phyloP scores from a whole-genome alignment of 495 filamentous ascomycete genomes.

The Neurospora africana region DNA sequence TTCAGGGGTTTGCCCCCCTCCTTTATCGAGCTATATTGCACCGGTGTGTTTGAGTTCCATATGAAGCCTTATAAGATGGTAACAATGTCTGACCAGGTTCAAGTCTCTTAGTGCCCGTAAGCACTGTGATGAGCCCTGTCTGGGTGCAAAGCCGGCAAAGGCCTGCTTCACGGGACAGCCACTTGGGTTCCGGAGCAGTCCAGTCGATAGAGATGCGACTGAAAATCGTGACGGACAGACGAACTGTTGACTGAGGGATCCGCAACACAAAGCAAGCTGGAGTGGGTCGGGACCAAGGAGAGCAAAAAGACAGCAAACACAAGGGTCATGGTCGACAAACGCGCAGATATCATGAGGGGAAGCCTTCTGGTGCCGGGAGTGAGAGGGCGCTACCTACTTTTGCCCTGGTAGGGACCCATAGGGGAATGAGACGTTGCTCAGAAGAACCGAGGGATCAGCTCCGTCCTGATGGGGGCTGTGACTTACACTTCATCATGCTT shows the following conservation, averaged over 20 bases:
- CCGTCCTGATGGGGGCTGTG: conserved; percentile 15
- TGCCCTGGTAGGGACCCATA: not conserved
- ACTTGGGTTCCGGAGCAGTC: not conserved
- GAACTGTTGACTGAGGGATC: not conserved
- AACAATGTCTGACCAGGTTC: not conserved
- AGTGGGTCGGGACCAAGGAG: not conserved
- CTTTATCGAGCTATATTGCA: conserved; percentile 7
- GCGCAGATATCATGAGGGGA: not conserved
- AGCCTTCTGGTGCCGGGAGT: not conserved
- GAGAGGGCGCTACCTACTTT: not conserved
- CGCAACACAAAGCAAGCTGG: not conserved
- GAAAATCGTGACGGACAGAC: not conserved
- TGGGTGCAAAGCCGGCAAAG: not conserved
- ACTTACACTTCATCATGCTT: conserved; percentile 21
- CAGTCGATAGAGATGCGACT: not conserved
- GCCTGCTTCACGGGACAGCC: not conserved
- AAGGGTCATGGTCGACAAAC: not conserved
- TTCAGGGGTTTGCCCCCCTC: conserved; percentile 1
- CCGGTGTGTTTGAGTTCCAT: conserved; percentile 5
- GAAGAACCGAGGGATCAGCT: not conserved
- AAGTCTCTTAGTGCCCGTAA: not conserved
- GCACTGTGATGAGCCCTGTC: not conserved
- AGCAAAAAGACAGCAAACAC: not conserved
- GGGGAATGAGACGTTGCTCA: not conserved
- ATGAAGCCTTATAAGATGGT: not conserved